Percentiles rank a stretch among this genome's conserved stretches.
phyloP scores from a whole-genome alignment of 352 stramenopile genomes.

The Phytopythium mirpurense region DNA sequence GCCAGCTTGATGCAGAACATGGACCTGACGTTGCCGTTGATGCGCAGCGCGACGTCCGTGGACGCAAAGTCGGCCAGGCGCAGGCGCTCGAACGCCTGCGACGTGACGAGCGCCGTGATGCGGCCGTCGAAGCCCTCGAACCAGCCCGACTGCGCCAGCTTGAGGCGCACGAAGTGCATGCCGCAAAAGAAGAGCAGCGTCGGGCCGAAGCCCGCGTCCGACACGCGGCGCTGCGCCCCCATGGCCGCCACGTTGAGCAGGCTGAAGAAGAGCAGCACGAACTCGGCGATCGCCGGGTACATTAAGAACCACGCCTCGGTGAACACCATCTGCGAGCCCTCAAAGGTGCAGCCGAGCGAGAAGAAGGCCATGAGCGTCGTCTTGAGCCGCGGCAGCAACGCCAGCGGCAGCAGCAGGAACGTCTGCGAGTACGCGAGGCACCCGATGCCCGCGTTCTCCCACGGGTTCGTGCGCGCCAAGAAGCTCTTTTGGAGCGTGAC shows the following conservation, averaged over 20 bases:
- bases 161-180: slow-evolving; percentile 4
- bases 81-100: slow-evolving; percentile 8
- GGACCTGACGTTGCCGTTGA: slow-evolving; percentile 9
- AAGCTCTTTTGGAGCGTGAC: background rate
- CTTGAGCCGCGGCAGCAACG: slow-evolving; percentile 7
- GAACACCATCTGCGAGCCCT: slow-evolving; percentile 9
- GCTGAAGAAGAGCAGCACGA: slow-evolving; percentile 9
- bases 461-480: background rate
- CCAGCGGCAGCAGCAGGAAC: slow-evolving; percentile 8
- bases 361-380: slow-evolving; percentile 8
- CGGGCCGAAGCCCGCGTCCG: slow-evolving; percentile 1
- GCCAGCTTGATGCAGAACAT: slow-evolving; percentile 11
- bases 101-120: slow-evolving; percentile 6
- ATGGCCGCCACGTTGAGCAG: slow-evolving; percentile 10
- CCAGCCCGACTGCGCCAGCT: background rate
- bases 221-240: slow-evolving; percentile 2
- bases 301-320: slow-evolving; percentile 11
- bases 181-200: background rate
- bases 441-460: slow-evolving; percentile 6
- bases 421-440: slow-evolving; percentile 8
- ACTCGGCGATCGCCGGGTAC: slow-evolving; percentile 11
- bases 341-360: slow-evolving; percentile 4
- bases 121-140: slow-evolving; percentile 5
- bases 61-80: slow-evolving; percentile 9
- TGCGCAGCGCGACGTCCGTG: slow-evolving; percentile 10